Percentiles rank a stretch among this genome's conserved stretches.
These are phyloP conservation scores for Usnea hakonensis DNA, from an alignment of 495 filamentous ascomycete species.

Conservation along the genomic window DNA sequence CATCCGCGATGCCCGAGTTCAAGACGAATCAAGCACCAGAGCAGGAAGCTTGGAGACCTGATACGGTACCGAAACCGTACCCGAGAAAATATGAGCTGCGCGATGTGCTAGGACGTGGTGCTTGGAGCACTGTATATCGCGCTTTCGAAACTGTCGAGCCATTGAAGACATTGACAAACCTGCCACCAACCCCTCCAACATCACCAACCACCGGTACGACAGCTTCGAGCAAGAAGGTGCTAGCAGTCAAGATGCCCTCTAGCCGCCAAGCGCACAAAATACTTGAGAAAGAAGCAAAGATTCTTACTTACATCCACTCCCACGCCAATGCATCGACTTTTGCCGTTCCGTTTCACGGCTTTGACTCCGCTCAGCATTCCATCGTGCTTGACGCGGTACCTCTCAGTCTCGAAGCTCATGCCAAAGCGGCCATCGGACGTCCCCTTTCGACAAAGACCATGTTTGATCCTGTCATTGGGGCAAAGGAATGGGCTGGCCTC, in stretches of 20 bases:
- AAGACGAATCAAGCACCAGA: not conserved
- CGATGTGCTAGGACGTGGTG: constrained; percentile 46
- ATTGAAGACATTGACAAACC: constrained; percentile 24
- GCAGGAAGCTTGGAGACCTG: not conserved
- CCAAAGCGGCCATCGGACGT: constrained; percentile 33
- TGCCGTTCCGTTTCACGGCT: constrained; percentile 51
- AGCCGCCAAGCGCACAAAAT: constrained; percentile 43
- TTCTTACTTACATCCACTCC: constrained; percentile 42
- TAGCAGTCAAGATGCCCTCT: constrained; percentile 50
- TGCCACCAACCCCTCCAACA: constrained; percentile 42
- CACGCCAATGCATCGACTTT: constrained; percentile 31
- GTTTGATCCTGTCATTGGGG: constrained; percentile 44
- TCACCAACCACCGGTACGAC: constrained; percentile 11
- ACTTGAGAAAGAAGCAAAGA: constrained; percentile 44
- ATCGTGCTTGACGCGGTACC: constrained; percentile 50
- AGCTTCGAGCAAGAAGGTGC: constrained; percentile 20
- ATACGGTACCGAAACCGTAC: constrained; percentile 13
- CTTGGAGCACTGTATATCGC: constrained; percentile 56
- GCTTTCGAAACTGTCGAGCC: constrained; percentile 25
- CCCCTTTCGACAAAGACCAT: constrained; percentile 41
- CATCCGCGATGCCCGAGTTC: not conserved
- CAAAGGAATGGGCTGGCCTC: constrained; percentile 36
- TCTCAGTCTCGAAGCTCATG: constrained; percentile 42
- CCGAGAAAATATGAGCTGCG: constrained; percentile 12
- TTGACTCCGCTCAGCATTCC: constrained; percentile 39